Evolutionary conservation across 1,284 basidiomycete genomes (phyloP), one percentile per base, ranked within the genome.

Genomic region (Ustilago shanxiensis): DNA sequence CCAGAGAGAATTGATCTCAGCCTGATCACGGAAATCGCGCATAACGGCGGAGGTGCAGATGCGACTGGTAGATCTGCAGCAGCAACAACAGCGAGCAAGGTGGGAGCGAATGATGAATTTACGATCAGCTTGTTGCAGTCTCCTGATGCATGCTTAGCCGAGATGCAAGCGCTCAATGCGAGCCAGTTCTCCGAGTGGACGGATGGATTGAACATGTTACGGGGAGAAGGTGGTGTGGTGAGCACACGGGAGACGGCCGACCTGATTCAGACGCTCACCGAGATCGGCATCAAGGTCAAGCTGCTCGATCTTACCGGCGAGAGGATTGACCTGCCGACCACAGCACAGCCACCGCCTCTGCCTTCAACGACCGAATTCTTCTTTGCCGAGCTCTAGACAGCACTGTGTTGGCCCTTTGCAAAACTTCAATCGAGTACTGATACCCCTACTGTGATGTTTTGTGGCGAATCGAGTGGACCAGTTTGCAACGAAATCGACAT

Each of bases 161-260:
- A 97, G 85, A 90, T 93, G 74, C 92, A 95, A 79, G 94, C 95
- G 1, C 90, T 93, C 10, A 93, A 95, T 85, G 89, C 91, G 59
- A 91, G 92, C 20, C 89, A 93, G 51, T 95, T 93, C 90, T 93
- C 94, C 24, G 95, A 98, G 87, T 98, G 95, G 95, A 93, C 93
- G 0, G 95, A 98, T 85, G 95, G 95, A 2, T 87, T 98, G 84
- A 93, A 94, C 81, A 93, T 96, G 90, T 66, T 85, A 24, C 72
- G 79, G 29, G 76, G 75, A 35, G 79, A 80, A 62, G 80, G 79
- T 6, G 80, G 79, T 29, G 68, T 81, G 16, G 79, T 83, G 18
- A 79, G 71, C 60, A 84, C 82, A 31, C 71, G 72, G 44, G 77
- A 84, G 62, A 84, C 80, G 61, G 83, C 79, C 44, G 80, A 84